Conservation (phyloP, 768 basidiomycete species). For the Amanita exitialis region DNA sequence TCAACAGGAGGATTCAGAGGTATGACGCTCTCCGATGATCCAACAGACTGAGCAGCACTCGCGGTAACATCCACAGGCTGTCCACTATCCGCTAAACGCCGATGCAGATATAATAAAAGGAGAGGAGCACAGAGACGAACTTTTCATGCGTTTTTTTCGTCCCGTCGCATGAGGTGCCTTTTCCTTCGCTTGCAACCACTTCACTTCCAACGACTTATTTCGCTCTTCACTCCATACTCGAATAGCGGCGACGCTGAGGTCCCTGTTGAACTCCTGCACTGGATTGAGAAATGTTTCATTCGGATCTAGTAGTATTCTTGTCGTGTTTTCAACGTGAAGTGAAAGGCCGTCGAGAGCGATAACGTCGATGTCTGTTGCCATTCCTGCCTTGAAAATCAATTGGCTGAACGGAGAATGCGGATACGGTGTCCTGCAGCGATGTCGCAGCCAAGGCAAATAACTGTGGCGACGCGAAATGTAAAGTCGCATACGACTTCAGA, state of each 20-base stretch:
- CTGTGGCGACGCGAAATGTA: background rate
- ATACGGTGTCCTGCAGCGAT: background rate
- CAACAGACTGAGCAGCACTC: background rate
- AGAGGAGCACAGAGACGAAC: slow-evolving; percentile 20
- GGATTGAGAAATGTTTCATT: slow-evolving; percentile 95
- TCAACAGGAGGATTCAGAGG: background rate
- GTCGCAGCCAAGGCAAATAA: background rate
- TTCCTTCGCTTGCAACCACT: slow-evolving; percentile 46
- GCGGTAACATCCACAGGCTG: slow-evolving; percentile 1
- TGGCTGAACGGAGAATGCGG: background rate
- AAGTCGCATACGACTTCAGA: background rate
- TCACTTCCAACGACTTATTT: slow-evolving; percentile 50
- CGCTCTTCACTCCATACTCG: slow-evolving; percentile 76
- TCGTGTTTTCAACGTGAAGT: slow-evolving; percentile 73
- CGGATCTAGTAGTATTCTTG: slow-evolving; percentile 68
- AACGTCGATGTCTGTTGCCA: slow-evolving; percentile 18
- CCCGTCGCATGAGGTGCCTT: slow-evolving; percentile 21
- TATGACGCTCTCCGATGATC: background rate
- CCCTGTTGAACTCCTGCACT: slow-evolving; percentile 96
- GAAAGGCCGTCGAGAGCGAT: slow-evolving; percentile 64
- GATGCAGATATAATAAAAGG: background rate
- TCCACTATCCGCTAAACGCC: slow-evolving; percentile 1
- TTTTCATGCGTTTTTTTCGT: slow-evolving; percentile 31
- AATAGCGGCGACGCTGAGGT: slow-evolving; percentile 86
- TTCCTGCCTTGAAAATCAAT: slow-evolving; percentile 2